Base-by-base conservation (phyloP, 805 yeast genomes). In the Nakazawaea anatomiae region DNA sequence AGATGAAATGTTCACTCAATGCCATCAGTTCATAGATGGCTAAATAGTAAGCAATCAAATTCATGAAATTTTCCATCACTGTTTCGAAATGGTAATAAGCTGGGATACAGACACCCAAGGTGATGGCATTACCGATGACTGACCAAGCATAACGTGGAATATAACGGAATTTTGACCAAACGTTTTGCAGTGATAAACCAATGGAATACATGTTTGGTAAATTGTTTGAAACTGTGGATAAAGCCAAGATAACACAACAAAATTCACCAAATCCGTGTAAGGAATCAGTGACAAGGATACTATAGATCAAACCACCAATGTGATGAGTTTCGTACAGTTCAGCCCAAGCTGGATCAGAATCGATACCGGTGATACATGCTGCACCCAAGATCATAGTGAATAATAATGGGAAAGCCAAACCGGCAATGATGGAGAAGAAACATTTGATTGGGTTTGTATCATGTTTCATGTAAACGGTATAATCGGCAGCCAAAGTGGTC, bases 151-250 rank as follows among this genome's bases (percentile, higher is more conserved):
- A 77, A 75, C 97, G 82, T 62, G 97, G 97, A 53, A 91, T 73
- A 62, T 74, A 79, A 42, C 82, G 74, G 62, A 90, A 79, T 56
- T 80, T 81, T 51, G 86, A 80, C 87, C 92, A 87, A 60, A 87
- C 71, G 42, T 94, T 82, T 72, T 91, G 97, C 36, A 90, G 89
- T 57, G 90, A 83, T 63, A 91, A 75, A 40, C 89, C 91, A 60
- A 89, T 80, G 29, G 97, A 88, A 75, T 91, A 91, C 86, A 89
- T 83, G 74, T 89, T 90, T 68, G 97, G 97, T 67, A 90, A 82
- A 73, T 89, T 90, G 76, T 89, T 89, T 57, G 96, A 84, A 52
- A 91, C 85, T 34, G 96, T 89, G 34, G 96, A 88, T 57, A 91
- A 70, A 14, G 96, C 89, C 56, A 91, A 73, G 18, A 91, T 32